Evolutionary conservation across 257 asterid genomes (phyloP), one percentile per base, ranked within the genome.

Genomic region (Thymus quinquecostatus): DNA sequence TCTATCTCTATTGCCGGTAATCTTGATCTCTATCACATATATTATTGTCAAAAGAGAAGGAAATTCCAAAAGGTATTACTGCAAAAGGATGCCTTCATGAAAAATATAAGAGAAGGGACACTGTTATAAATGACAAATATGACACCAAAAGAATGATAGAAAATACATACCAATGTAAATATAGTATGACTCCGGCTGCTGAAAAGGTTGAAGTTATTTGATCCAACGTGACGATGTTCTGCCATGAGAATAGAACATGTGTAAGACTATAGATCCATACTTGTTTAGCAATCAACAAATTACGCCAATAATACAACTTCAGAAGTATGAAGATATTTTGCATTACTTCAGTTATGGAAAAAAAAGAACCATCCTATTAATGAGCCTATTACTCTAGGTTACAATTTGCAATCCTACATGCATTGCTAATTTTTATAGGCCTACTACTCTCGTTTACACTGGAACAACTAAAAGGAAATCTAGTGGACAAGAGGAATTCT

Each of bases 101-200:
- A 45, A 21, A 70, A 49, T 54, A 60, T 1, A 4, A 32, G 72
- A 67, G 74, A 73, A 56, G 47, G 14, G 53, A 14, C 64, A 9
- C 28, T 13, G 55, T 38, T 45, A 6, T 10, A 64, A 65, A 14
- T 64, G 68, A 73, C 27, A 57, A 13, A 43, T 64, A 79, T 21
- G 72, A 58, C 71, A 59, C 21, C 5, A 1, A 53, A 10, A 36
- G 59, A 51, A 70, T 69, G 78, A 61, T 32, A 70, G 53, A 70
- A 71, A 54, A 71, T 13, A 69, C 96, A 13, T 81, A 95, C 99
- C 98, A 95, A 77, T 29, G 99, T 90, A 74, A 95, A 95, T 80
- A 95, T 95, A 53, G 99, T 92, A 83, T 95, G 99, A 77, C 99
- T 95, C 55, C 99, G 99, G 90, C 99, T 95, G 86, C 99, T 95